Base-by-base conservation (phyloP, 148 eudicot species). In the Diospyros kaki region DNA sequence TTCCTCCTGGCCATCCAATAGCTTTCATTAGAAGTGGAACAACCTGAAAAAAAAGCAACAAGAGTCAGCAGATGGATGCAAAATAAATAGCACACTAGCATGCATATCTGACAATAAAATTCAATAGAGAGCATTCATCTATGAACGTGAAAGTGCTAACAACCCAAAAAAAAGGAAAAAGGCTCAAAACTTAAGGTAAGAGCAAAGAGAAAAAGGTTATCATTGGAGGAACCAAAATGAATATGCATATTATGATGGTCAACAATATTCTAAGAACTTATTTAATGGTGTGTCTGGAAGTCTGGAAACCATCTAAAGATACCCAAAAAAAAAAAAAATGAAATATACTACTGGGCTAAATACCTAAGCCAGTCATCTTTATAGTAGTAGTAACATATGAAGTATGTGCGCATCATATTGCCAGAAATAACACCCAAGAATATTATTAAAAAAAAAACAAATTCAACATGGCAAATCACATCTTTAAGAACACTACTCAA, bases 21-120 rank as follows among this genome's bases (percentile, higher is more conserved):
- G 97, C 99, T 86, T 95, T 92, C 99, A 95, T 95, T 69, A 95
- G 83, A 84, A 95, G 99, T 17, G 99, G 99, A 75, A 95, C 99
- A 75, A 95, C 99, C 98, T 95, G 91, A 42, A 75, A 76, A 69
- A 40, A 66, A 68, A 18, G 43, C 38, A 78, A 14, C 64, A 71
- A 42, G 13, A 17, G 40, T 46, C 39, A 64, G 68, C 44, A 46
- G 50, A 28, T 64, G 28, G 48, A 74, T 52, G 40, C 40, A 74
- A 52, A 52, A 68, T 45, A 48, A 5, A 48, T 28, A 50, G 11
- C 64, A 72, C 46, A 52, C 43, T 53, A 48, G 8, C 52, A 28
- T n/a, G 51, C 56, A 68, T 14, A 18, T 28, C 40, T 18, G 12
- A 66, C n/a, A 59, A 75, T 28, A 52, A 55, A 18, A 55, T 44